Base-by-base conservation (phyloP, 2,329 filamentous ascomycete species). In the Colletotrichum theobromicola region DNA sequence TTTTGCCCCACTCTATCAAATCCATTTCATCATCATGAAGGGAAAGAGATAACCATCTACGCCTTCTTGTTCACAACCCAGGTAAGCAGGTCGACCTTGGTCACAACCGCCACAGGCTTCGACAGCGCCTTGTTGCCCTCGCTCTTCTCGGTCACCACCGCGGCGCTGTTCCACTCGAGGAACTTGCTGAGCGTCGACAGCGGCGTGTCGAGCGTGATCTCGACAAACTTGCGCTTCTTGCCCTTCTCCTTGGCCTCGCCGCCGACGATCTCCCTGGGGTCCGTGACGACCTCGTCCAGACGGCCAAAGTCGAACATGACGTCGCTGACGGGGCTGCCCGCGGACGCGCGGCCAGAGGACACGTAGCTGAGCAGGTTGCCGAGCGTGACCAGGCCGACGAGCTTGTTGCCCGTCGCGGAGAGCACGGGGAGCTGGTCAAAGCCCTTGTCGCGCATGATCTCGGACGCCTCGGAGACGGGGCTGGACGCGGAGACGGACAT, bases 231-330 rank as follows among this genome's bases (percentile, higher is more conserved):
- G 73, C 93, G 89, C 83, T 85, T 85, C 76, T 83, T 85, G 70
- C 80, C 78, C 76, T 84, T 83, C 72, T 80, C 83, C 62, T 83
- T 81, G 26, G 81, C 79, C 75, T 84, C 81, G 61, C 81, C 80
- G 18, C 83, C 81, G 34, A 82, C 88, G 68, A 94, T 87, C 79
- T 94, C 90, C 75, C 93, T 91, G 34, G 95, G 93, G 80, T 98
- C 95, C n/a, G 95, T 98, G 72, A 98, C 93, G 9, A 98, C 93
- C 86, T 98, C 96, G 78, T 94, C 92, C 70, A 98, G 90, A 79
- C 93, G 94, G 73, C 92, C 90, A 86, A 99, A 99, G 84, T 98
- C 94, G 81, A 99, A 99, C 97, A 99, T 99, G 85, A 98, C 95
- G 28, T 96, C 93, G 76, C 91, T 91, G 73, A 99, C 95, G 1